These are phyloP conservation scores for Cyberlindnera sargentensis DNA, from an alignment of 805 yeast species.

Conservation along the genomic window DNA sequence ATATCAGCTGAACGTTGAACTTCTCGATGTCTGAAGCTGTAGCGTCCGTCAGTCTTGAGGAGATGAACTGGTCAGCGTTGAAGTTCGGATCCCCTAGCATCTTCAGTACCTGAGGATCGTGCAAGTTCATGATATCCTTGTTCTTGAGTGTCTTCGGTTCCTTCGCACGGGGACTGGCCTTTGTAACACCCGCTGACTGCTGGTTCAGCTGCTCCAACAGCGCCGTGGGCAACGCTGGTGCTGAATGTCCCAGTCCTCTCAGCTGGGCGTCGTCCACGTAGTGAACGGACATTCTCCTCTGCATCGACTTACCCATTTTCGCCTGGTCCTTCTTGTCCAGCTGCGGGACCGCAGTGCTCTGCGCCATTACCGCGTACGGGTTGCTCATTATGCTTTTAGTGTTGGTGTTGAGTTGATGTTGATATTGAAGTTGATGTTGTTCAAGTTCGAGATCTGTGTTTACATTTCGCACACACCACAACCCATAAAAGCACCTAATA, in stretches of 20 bases:
- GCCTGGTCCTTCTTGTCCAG: constrained; percentile 29
- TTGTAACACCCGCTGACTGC: background rate
- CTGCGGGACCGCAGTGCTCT: constrained; percentile 22
- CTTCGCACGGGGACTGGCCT: no score
- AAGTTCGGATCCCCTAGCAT: constrained; percentile 35
- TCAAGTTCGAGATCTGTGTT: background rate
- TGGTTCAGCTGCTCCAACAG: constrained; percentile 10
- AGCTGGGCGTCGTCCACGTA: constrained; percentile 16
- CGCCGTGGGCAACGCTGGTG: constrained; percentile 25
- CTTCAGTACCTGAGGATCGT: constrained; percentile 23
- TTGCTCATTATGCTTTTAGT: constrained; percentile 3
- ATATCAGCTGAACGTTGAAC: constrained; percentile 48
- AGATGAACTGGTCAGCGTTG: constrained; percentile 42
- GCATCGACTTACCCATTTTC: constrained; percentile 35
- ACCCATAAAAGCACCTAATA: no score
- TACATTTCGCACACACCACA: no score
- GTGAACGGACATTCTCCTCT: constrained; percentile 38
- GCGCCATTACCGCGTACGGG: constrained; percentile 13
- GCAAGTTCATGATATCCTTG: constrained; percentile 9
- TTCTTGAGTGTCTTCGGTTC: constrained; percentile 1
- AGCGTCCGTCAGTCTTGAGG: constrained; percentile 49
- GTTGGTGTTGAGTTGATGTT: background rate
- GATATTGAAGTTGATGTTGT: background rate
- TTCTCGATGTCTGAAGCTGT: constrained; percentile 68
- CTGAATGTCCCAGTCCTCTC: constrained; percentile 8